Evolutionary conservation across 768 basidiomycete species (phyloP), one percentile per base, ranked within the genome.

Genomic region (Leccinum boreale): DNA sequence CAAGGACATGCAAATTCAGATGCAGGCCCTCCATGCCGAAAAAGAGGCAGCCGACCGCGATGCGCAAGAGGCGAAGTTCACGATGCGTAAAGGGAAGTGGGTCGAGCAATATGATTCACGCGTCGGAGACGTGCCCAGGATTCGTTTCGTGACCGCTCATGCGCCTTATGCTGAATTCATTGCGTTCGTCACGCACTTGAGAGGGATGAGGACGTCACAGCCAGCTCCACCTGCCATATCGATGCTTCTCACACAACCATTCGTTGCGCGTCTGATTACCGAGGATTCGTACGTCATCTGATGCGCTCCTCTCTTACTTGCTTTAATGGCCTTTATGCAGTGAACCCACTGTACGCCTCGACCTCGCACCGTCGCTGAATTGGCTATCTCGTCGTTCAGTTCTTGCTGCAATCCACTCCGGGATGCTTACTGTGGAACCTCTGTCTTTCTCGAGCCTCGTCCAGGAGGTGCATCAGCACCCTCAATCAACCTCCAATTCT

Each of bases 341-440:
- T 23, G 96, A 99, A 65, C 92, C 96, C 0, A 92, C 94, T 0
- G 77, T 97, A 29, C 87, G 97, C 9, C 81, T 99, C 17, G 97
- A 98, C 68, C 77, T 91, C n/a, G 94, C 97, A 0, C 92, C 95
- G 0, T 91, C 94, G 12, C 77, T 99, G 33, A 94, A 92, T 66
- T 98, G 92, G 91, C 79, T 98, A n/a, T 89, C 90, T 15, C 83
- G 94, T 26, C 85, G 94, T 28, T 86, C 86, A 4, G 89, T 98
- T 23, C 79, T 87, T 4, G 75, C 85, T 24, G 96, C 96, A 5
- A 90, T 99, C 57, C 85, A 98, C 62, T 83, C 81, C 9, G 93
- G 93, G 0, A 90, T 94, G 67, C 81, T 99, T 28, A 84, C 82
- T 14, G 86, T 99, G 52, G 96, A 98, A 68, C 95, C 96, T 4